phyloP scores from a whole-genome alignment of 2,329 filamentous ascomycete species.

The Pseudovirgaria hyperparasitica region DNA sequence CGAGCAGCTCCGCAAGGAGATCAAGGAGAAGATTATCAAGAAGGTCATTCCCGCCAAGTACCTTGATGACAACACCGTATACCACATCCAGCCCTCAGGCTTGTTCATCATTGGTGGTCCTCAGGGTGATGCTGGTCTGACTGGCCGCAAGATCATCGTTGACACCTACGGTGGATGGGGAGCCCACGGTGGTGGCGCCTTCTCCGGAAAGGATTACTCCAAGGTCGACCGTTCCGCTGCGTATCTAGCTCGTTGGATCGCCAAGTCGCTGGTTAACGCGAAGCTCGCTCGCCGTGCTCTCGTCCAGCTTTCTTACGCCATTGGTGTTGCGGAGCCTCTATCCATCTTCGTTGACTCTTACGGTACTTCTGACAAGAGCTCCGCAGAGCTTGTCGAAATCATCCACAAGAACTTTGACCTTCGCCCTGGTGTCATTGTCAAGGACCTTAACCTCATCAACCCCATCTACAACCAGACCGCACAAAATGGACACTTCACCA shows the following conservation, averaged over 20 bases:
- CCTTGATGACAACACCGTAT: constrained; percentile 84
- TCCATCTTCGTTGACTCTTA: constrained; percentile 98
- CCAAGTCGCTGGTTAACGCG: constrained; percentile 89
- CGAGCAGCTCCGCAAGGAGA: constrained; percentile 84
- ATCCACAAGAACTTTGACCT: constrained; percentile 95
- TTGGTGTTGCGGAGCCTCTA: constrained; percentile 94
- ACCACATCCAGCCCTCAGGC: constrained; percentile 98
- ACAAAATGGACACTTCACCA: constrained; percentile 99
- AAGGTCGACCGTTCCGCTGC: constrained; percentile 98
- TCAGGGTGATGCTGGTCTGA: constrained; percentile 96
- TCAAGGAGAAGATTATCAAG: constrained; percentile 96
- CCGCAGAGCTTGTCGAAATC: constrained; percentile 89
- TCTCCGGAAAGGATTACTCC: constrained; percentile 99
- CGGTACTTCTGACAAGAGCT: constrained; percentile 80
- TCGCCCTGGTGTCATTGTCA: constrained; percentile 95
- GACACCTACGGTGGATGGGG: constrained; percentile 99
- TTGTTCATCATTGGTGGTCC: constrained; percentile 98
- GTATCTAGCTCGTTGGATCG: constrained; percentile 96
- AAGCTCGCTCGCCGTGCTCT: constrained; percentile 83
- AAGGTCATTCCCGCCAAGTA: constrained; percentile 85
- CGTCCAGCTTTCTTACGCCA: constrained; percentile 98
- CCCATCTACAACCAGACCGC: constrained; percentile 98
- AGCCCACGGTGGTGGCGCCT: constrained; percentile 98
- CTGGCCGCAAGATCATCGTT: constrained; percentile 98
- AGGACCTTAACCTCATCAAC: constrained; percentile 86